phyloP scores from a whole-genome alignment of 2,329 filamentous ascomycete species.

The Ceratocystis diversiconidia region DNA sequence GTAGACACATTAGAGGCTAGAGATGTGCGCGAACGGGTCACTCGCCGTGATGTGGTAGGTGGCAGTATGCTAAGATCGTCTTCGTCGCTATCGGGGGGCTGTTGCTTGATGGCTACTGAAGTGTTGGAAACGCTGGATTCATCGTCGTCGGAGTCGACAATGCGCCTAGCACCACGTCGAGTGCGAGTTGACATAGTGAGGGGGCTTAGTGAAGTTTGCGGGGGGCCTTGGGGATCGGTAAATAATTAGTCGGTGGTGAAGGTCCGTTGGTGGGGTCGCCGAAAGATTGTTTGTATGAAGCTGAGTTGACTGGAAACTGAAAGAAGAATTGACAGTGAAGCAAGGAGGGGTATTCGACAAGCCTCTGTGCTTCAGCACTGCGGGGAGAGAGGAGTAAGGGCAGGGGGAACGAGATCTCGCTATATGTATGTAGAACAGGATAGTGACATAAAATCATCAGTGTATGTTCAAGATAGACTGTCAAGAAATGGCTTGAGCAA shows the following conservation, averaged over 20 bases:
- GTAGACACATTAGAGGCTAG: slow-evolving; percentile 1
- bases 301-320: neutral
- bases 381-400: neutral
- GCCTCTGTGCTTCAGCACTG: neutral
- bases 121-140: slow-evolving; percentile 36
- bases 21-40: slow-evolving; percentile 23
- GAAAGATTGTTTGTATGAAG: neutral
- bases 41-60: slow-evolving; percentile 19
- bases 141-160: slow-evolving; percentile 60
- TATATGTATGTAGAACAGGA: neutral
- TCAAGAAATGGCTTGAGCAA: neutral
- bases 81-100: slow-evolving; percentile 8
- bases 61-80: slow-evolving; percentile 7
- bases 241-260: neutral
- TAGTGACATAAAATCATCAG: too few species aligned
- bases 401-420: neutral
- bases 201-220: slow-evolving; percentile 17
- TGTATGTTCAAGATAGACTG: too few species aligned
- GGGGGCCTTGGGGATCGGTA: neutral
- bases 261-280: slow-evolving; percentile 3
- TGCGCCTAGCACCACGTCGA: slow-evolving; percentile 31
- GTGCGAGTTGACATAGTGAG: slow-evolving; percentile 28
- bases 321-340: neutral
- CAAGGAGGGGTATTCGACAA: slow-evolving; percentile 12
- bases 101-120: slow-evolving; percentile 10